phyloP scores from a whole-genome alignment of 1,284 basidiomycete species.

The Salmacisia buchloeana region DNA sequence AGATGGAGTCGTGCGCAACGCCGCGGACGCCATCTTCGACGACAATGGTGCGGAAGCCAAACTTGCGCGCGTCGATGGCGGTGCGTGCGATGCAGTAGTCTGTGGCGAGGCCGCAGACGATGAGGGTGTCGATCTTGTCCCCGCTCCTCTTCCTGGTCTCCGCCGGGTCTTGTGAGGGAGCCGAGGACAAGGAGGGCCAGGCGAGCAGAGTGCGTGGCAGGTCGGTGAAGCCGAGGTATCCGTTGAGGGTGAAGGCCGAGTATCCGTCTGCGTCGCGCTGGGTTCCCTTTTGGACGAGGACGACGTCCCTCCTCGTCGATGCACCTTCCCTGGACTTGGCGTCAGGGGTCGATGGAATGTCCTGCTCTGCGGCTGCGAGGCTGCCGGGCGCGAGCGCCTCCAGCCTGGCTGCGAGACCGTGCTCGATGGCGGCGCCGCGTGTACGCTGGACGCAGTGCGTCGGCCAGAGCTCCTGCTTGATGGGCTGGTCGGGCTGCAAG shows the following conservation, averaged over 20 bases:
- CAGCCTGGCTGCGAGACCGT: conserved; percentile 49
- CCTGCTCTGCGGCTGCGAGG: background rate
- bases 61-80: conserved; percentile 55
- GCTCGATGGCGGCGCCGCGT: conserved; percentile 54
- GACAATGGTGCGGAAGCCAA: conserved; percentile 54
- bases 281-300: conserved; percentile 30
- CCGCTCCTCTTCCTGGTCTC: too few relatives aligned
- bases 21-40: conserved; percentile 26
- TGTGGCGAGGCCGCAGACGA: conserved; percentile 61
- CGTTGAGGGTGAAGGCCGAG: conserved; percentile 51
- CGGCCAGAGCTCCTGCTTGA: conserved; percentile 60
- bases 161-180: background rate
- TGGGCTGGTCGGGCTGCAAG: conserved; percentile 43
- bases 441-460: conserved; percentile 58
- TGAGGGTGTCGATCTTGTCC: conserved; percentile 54
- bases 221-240: conserved; percentile 6
- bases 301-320: background rate
- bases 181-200: conserved; percentile 29
- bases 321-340: background rate
- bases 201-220: conserved; percentile 1
- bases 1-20: conserved; percentile 5
- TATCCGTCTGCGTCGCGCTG: conserved; percentile 58
- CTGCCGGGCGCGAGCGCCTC: conserved; percentile 21
- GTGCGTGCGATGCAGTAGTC: conserved; percentile 60
- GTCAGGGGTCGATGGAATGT: background rate